Evolutionary conservation across 225 moss, liverwort and hornwort species (phyloP).

Genomic region (Neckera pumila): DNA sequence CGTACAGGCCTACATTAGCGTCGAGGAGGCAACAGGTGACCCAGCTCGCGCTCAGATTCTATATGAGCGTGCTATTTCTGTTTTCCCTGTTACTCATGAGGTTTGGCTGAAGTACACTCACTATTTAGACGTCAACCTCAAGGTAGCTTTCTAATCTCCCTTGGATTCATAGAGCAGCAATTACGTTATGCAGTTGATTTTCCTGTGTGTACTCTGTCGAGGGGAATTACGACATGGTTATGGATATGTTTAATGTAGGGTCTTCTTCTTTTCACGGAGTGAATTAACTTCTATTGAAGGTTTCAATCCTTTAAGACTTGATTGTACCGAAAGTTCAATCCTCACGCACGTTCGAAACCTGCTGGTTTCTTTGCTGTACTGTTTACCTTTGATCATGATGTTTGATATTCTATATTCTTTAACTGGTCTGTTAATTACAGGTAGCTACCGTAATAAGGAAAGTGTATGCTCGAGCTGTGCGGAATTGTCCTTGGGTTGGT

Average conservation of each 20-base stretch:
- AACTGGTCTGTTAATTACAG: constrained; percentile 22
- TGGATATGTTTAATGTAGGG: not conserved
- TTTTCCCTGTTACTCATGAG: constrained; percentile 72
- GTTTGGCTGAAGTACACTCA: constrained; percentile 84
- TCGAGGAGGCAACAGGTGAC: constrained; percentile 87
- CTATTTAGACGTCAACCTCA: constrained; percentile 72
- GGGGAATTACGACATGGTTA: not conserved
- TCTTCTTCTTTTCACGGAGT: not conserved
- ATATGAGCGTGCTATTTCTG: constrained; percentile 77
- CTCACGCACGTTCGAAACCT: not conserved
- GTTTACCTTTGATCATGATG: not conserved
- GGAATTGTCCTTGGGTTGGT: constrained; percentile 93
- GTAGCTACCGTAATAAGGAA: constrained; percentile 52
- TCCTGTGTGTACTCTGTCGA: not conserved
- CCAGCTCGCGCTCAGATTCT: constrained; percentile 79
- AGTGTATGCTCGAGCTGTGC: constrained; percentile 82
- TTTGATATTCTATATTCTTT: not conserved
- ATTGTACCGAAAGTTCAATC: not conserved
- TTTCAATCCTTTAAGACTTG: not conserved
- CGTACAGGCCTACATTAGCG: constrained; percentile 52
- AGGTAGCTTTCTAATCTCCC: constrained; percentile 33
- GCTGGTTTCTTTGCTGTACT: not conserved
- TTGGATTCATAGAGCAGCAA: not conserved
- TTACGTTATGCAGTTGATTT: not conserved
- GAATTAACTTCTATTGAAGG: not conserved